Percentiles rank a stretch among this genome's conserved stretches.
These are phyloP conservation scores for Talaromyces verruculosus DNA, from an alignment of 2,329 filamentous ascomycete species.

Conservation along the genomic window DNA sequence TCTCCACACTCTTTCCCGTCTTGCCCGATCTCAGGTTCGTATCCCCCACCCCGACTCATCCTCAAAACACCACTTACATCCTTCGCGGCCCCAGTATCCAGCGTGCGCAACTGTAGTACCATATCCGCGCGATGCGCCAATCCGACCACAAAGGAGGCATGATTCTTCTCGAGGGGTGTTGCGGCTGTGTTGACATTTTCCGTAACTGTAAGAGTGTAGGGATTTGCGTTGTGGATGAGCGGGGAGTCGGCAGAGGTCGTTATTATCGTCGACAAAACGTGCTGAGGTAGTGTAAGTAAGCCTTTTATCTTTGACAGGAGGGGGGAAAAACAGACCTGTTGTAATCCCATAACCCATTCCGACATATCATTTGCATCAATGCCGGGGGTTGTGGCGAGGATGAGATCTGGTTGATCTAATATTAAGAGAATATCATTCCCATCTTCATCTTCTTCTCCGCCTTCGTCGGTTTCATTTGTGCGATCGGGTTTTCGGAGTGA, in stretches of 20 bases:
- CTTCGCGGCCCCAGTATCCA: slow-evolving; percentile 85
- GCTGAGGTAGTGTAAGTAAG: slow-evolving; percentile 39
- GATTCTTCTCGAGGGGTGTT: slow-evolving; percentile 68
- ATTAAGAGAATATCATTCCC: slow-evolving; percentile 56
- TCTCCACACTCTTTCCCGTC: slow-evolving; percentile 29
- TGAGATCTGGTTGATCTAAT: slow-evolving; percentile 64
- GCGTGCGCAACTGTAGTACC: slow-evolving; percentile 68
- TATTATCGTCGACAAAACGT: slow-evolving; percentile 65
- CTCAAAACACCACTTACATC: slow-evolving; percentile 88
- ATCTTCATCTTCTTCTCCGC: slow-evolving; percentile 3
- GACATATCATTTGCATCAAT: slow-evolving; percentile 49
- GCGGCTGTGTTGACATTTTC: slow-evolving; percentile 34
- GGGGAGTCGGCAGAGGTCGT: slow-evolving; percentile 72
- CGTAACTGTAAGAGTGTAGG: not conserved
- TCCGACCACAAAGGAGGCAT: slow-evolving; percentile 68
- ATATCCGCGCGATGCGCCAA: slow-evolving; percentile 73
- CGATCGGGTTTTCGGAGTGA: slow-evolving; percentile 28
- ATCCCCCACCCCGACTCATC: slow-evolving; percentile 61
- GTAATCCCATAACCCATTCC: slow-evolving; percentile 58
- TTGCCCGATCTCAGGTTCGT: slow-evolving; percentile 24
- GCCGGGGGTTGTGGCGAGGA: slow-evolving; percentile 60
- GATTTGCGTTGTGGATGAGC: slow-evolving; percentile 55
- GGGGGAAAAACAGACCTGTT: slow-evolving; percentile 50
- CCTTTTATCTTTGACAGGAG: not conserved
- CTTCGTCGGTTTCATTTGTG: not conserved